Evolutionary conservation across 179 eudicot genomes (phyloP), one percentile per base, ranked within the genome.

Genomic region (Patellifolia procumbens): DNA sequence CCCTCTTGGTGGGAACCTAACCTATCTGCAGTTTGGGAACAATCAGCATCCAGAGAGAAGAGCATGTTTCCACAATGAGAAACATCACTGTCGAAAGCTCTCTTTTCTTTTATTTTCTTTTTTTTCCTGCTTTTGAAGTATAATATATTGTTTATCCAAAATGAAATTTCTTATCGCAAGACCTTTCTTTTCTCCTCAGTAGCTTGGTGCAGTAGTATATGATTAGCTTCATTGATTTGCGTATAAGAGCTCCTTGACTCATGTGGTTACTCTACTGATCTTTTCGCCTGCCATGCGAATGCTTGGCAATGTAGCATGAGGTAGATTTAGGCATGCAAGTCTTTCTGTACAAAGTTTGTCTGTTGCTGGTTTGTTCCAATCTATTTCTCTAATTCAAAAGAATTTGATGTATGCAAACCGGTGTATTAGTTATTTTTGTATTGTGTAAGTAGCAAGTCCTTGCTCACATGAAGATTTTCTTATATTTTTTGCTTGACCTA

Each of bases 1-100:
- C 48, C 39, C n/a, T 37, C 13, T 34, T 65, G 26, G 49, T 65
- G 68, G 19, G 26, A 63, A 7, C 71, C 74, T 29, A 70, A n/a
- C n/a, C n/a, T n/a, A n/a, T 78, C 67, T 79, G 85, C 88, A 74
- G 87, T 80, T 80, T 72, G 53, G 65, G 42, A 52, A 72, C 82
- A 67, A 58, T 83, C 84, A 81, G 77, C 84, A 69, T 64, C 80
- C 62, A 72, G 79, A 76, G 75, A 77, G 69, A 79, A 78, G 43
- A 69, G 74, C 82, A 66, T 71, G 56, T 79, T 83, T 76, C 64
- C 48, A 71, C 35, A 61, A 75, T 76, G 80, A 76, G 82, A 80
- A 71, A 81, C 80, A 73, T 71, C 72, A 60, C 52, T 34, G 72
- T 76, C 59, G 84, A 85, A 74, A 76, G 83, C 63, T 83, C 37